phyloP scores from a whole-genome alignment of 2,329 filamentous ascomycete genomes.

The Sporothrix variecibatus region DNA sequence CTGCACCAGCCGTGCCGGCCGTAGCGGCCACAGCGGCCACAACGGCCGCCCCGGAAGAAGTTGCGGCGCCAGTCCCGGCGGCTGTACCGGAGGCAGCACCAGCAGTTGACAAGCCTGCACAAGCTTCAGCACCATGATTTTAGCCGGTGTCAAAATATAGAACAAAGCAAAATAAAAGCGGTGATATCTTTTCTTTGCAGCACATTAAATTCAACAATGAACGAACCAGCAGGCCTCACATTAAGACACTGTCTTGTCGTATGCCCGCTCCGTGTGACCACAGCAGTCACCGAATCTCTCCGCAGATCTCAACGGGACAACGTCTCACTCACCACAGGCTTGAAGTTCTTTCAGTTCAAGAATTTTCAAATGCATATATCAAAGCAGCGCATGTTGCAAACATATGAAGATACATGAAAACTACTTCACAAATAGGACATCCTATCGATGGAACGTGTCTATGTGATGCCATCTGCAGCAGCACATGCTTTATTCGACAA shows the following conservation, averaged over 20 bases:
- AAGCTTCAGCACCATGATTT: neutral
- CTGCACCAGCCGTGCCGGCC: neutral
- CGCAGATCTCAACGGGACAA: neutral
- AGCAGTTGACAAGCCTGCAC: neutral
- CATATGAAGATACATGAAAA: neutral
- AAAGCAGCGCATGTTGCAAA: neutral
- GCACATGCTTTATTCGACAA: neutral
- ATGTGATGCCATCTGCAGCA: neutral
- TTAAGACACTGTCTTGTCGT: conserved; percentile 6
- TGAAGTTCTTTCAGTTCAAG: neutral
- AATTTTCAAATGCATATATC: neutral
- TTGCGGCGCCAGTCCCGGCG: neutral
- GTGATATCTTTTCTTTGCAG: neutral
- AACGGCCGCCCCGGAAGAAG: neutral
- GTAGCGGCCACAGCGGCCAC: neutral
- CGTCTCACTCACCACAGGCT: neutral
- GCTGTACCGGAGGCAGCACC: neutral
- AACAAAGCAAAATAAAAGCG: neutral
- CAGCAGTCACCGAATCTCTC: neutral
- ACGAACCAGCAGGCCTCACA: neutral
- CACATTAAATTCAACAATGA: neutral
- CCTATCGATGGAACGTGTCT: neutral
- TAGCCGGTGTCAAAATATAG: neutral
- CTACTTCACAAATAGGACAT: neutral
- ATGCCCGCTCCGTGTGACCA: neutral